A percentile compares a stretch with the other conserved stretches of the same genome.
phyloP scores from a whole-genome alignment of 2,329 filamentous ascomycete genomes.

The Leptodontidium sp. region DNA sequence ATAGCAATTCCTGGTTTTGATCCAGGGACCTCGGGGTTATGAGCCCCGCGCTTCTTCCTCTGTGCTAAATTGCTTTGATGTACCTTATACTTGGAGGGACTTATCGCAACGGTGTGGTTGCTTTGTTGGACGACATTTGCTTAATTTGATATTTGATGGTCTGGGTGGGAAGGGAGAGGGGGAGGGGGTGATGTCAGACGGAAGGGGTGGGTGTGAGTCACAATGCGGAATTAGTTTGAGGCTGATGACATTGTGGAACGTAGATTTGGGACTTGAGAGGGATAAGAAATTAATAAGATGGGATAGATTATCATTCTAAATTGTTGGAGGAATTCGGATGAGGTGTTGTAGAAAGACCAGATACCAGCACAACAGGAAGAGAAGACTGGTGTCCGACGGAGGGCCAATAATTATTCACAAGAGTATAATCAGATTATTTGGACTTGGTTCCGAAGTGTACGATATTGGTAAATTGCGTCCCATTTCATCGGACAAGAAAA shows the following conservation, averaged over 20 bases:
- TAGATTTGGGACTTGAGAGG: neutral
- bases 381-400: too few relatives aligned
- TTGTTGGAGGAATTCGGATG: neutral
- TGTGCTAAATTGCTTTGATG: slow-evolving; percentile 10
- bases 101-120: neutral
- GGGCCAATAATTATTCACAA: too few relatives aligned
- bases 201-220: neutral
- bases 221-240: neutral
- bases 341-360: neutral
- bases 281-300: neutral
- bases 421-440: too few relatives aligned
- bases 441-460: too few relatives aligned
- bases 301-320: neutral
- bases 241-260: neutral
- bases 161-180: too few relatives aligned
- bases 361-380: too few relatives aligned
- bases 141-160: slow-evolving; percentile 1
- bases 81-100: neutral
- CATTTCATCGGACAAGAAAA: too few relatives aligned
- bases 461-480: too few relatives aligned
- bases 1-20: slow-evolving; percentile 14
- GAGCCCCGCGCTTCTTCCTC: slow-evolving; percentile 5
- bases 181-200: neutral
- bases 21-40: slow-evolving; percentile 9
- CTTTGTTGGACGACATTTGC: neutral